Evolutionary conservation across 2,329 filamentous ascomycete species (phyloP).

Genomic region (Colletotrichum euphorbiae): DNA sequence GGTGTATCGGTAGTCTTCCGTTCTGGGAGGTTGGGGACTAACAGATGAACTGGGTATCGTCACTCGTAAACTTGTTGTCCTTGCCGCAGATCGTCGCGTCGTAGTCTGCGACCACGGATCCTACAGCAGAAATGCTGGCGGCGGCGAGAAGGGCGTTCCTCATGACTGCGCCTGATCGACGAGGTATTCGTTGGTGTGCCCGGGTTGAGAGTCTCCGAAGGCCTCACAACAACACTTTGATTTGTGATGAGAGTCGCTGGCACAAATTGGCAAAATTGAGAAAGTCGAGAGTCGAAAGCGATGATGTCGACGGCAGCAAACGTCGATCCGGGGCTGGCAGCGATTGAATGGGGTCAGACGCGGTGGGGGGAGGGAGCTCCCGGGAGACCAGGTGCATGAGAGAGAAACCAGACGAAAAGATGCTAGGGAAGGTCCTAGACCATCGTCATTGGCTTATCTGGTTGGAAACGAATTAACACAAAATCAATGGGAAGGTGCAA

Average conservation of each 20-base stretch:
- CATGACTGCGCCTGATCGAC: constrained; percentile 15
- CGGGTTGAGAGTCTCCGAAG: too few species aligned
- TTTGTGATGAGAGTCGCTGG: too few species aligned
- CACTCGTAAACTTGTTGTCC: constrained; percentile 44
- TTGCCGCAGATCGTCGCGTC: constrained; percentile 46
- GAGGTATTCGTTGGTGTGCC: background rate
- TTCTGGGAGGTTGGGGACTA: constrained; percentile 17
- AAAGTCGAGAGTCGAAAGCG: too few species aligned
- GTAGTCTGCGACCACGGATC: constrained; percentile 41
- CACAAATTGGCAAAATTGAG: too few species aligned
- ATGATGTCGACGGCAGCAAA: too few species aligned
- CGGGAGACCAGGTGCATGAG: background rate
- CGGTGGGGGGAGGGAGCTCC: background rate
- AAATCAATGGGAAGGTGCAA: too few species aligned
- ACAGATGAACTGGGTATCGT: constrained; percentile 44
- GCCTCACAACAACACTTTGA: too few species aligned
- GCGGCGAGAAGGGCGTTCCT: constrained; percentile 34
- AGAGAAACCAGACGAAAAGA: too few species aligned
- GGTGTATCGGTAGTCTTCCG: background rate
- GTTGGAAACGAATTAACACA: too few species aligned
- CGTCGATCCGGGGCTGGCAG: too few species aligned
- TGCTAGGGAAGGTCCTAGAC: background rate
- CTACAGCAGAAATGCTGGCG: constrained; percentile 32
- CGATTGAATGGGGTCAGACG: background rate
- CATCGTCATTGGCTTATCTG: background rate